A percentile compares a stretch with the other conserved stretches of the same genome.
Evolutionary conservation across 169 alveolate species (phyloP).

Genomic region (Plasmodium coatneyi): DNA sequence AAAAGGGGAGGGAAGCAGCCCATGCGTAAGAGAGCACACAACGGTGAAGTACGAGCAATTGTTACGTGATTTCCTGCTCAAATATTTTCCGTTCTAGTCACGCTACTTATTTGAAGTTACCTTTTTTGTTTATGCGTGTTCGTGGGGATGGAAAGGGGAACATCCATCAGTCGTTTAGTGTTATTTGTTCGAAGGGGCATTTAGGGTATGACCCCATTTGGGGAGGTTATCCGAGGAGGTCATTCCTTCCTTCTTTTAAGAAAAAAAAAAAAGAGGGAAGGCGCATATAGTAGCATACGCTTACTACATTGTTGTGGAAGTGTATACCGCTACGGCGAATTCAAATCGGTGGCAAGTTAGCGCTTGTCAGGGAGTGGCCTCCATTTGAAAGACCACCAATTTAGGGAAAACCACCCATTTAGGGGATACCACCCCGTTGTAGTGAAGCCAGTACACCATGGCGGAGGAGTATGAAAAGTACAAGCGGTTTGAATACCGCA

Average conservation of each 20-base stretch:
- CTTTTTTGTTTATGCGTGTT: not conserved
- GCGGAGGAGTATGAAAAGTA: conserved; percentile 94
- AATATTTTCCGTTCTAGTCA: not conserved
- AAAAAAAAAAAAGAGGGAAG: no score
- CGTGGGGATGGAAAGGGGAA: not conserved
- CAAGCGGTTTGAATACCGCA: conserved; percentile 93
- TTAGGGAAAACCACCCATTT: no score
- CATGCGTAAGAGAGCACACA: not conserved
- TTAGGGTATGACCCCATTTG: not conserved
- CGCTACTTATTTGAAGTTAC: not conserved
- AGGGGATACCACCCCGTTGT: not conserved
- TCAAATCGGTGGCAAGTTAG: not conserved
- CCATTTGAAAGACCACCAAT: no score
- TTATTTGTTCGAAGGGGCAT: not conserved
- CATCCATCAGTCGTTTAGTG: not conserved
- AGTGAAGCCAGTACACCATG: conserved; percentile 76
- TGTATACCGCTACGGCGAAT: not conserved
- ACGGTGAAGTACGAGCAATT: not conserved
- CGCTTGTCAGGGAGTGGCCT: not conserved
- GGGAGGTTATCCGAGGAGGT: not conserved
- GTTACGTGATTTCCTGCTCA: not conserved
- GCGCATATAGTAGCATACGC: not conserved
- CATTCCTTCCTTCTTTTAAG: no score
- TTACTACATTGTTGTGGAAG: not conserved
- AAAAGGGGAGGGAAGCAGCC: not conserved